Base-by-base conservation (phyloP, 108 stramenopile genomes). In the Hondaea fermentalgiana region DNA sequence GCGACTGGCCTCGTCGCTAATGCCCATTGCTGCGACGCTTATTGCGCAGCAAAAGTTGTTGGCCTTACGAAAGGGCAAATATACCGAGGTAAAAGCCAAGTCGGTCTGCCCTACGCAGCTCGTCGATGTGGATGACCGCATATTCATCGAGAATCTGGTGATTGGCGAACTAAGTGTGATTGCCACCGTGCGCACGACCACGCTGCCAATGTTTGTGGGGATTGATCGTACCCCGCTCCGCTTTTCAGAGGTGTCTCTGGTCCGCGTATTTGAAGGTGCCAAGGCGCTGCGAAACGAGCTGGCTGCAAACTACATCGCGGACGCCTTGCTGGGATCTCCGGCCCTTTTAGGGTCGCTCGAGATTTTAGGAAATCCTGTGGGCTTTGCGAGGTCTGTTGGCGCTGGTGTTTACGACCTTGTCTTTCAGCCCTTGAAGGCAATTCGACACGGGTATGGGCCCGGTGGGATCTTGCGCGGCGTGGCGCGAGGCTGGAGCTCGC, bases 401-500 rank as follows among this genome's bases (percentile, higher is more conserved):
- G 76, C 76, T 25, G 76, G 76, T 17, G 76, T 83, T 6, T 83
- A 83, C 28, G 76, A 83, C 76, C 28, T 83, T 8, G 44, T 83
- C 51, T 83, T 53, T 45, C 45, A 53, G 49, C 76, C 76, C 6
- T 23, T 83, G 10, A 83, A 83, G 76, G 76, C 76, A 6, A 83
- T 83, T 12, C 45, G 76, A 53, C 76, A 83, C 76, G 76, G 76
- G 49, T 83, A 83, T 53, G 76, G 76, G 17, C 76, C 76, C 6
- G 76, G 76, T 23, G 76, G 76, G 6, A 35, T 83, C 51, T 53
- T 83, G 23, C 45, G 76, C 45, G 51, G 76, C 4, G 76, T 83
- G 45, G 76, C 76, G 49, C 76, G 76, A 12, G 76, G 76, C 28
- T 83, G 76, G 76, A 83, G 49, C 76, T 83, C 76, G 45, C 76